Base-by-base conservation (phyloP, 768 basidiomycete genomes). In the Paxillus ammoniavirescens region DNA sequence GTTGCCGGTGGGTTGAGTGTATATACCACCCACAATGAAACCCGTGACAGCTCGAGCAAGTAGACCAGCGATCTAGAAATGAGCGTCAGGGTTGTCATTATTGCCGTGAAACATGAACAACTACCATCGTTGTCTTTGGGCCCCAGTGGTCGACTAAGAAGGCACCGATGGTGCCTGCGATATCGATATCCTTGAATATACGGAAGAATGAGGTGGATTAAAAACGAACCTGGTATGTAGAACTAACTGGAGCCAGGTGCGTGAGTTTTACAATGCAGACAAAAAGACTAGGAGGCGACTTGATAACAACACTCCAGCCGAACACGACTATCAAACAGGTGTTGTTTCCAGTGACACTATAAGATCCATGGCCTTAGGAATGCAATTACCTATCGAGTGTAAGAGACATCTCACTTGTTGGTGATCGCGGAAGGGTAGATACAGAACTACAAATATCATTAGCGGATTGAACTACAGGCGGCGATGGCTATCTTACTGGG, bases 11-110 rank as follows among this genome's bases (percentile, higher is more conserved):
- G 93, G 74, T 71, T 76, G 73, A 26, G 56, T 62, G 72, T 95
- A 97, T 18, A 83, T 73, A 1, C 91, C 95, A 56, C 89, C 89
- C 87, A 98, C 91, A 68, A 92, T 82, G 72, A 97, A 97, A 6
- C 95, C 91, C 46, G 89, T 74, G 57, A 89, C 47, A 2, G 87
- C 84, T 67, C 91, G 90, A 26, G 70, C 60, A 26, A 90, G 38
- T 10, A 91, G 77, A 42, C 90, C 89, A 26, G 65, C 59, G 58
- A 91, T 90, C 87, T 88, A 42, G 17, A 8, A 35, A 60, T 5
- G 41, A 35, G 15, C 15, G 36, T 37, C 37, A 45, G 52, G 40
- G 26, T 48, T 49, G 23, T 53, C 18, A 9, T 21, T 23, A 30
- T 13, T 30, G 15, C 17, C 18, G 41, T 14, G 26, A 18, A 12